Evolutionary conservation across 2,329 filamentous ascomycete species (phyloP), one percentile per base, ranked within the genome.

Genomic region (Xylaria sp.): DNA sequence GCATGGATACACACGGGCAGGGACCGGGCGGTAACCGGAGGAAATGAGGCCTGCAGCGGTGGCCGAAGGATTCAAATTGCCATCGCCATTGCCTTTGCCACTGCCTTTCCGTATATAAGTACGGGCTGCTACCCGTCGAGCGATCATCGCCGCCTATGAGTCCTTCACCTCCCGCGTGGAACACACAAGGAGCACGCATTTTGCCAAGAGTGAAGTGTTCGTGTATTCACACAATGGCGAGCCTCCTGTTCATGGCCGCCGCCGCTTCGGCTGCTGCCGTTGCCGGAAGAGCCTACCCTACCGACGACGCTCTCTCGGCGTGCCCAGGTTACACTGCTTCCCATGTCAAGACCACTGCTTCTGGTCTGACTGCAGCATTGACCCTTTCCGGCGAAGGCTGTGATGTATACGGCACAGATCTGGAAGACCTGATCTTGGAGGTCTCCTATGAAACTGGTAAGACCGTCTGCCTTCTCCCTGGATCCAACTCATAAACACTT

Each of bases 321-420:
- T 91, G 89, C 74, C 88, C 89, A 1, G 89, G 89, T 9, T 91
- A 91, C 78, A 82, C 79, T 23, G 89, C 88, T 15, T 86, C 83
- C 18, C 88, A 90, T 74, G 82, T 91, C 25, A 80, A 82, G 72
- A 82, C 82, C 50, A 85, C 80, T 1, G 75, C 81, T 32, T 83
- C 82, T 54, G 85, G 86, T 12, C 79, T 93, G 61, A 90, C 86
- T 0, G 91, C 91, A 4, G 86, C 89, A 70, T 81, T 94, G 65
- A 85, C 79, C 8, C 84, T 94, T 28, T 89, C 90, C 20, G 91
- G 90, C 0, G 74, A 82, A 32, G 84, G 89, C 25, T 92, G 91
- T 80, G 90, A 92, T 79, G 86, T 86, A 15, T 93, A 93, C 70
- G 91, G 91, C 0, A 90, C 84, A 1, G 91, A 94, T 77, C 80